phyloP scores from a whole-genome alignment of 208 protist species.

The Leishmania martiniquensis region DNA sequence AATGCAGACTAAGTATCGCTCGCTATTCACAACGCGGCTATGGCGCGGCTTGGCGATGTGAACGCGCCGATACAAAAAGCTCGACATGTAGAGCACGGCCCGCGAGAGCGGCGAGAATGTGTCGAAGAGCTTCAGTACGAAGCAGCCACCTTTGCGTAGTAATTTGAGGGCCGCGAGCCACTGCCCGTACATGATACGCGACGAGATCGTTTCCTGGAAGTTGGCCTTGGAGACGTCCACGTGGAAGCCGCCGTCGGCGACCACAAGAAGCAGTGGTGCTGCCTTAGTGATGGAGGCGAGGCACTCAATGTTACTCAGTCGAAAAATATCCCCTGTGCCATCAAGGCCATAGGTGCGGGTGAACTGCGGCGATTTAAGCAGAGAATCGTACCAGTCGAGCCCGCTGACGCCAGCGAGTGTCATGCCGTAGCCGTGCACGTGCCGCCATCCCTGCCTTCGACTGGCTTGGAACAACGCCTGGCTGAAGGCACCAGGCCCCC shows the following conservation, averaged over 20 bases:
- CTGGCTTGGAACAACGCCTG: conserved; percentile 70
- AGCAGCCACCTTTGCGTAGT: conserved; percentile 63
- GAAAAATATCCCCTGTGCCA: conserved; percentile 85
- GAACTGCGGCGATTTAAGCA: conserved; percentile 53
- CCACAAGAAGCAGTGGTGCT: conserved; percentile 66
- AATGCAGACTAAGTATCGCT: conserved; percentile 87
- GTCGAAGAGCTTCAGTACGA: conserved; percentile 93
- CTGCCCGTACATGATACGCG: conserved; percentile 86
- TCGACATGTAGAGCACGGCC: conserved; percentile 79
- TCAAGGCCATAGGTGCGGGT: conserved; percentile 82
- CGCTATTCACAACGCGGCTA: conserved; percentile 92
- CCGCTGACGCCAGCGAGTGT: conserved; percentile 67
- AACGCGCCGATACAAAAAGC: conserved; percentile 81
- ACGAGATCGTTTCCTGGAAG: conserved; percentile 90
- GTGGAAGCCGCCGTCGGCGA: conserved; percentile 92
- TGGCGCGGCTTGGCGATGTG: conserved; percentile 91
- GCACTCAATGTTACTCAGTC: conserved; percentile 79
- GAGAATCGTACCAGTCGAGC: conserved; percentile 84
- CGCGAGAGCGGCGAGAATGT: conserved; percentile 86
- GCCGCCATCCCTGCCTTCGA: conserved; percentile 35
- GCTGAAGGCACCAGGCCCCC: conserved; percentile 89
- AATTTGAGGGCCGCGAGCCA: conserved; percentile 81
- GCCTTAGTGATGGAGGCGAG: conserved; percentile 49
- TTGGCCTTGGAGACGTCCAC: conserved; percentile 71
- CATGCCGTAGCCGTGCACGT: conserved; percentile 82